phyloP scores from a whole-genome alignment of 345 rosid genomes.

The Populus alba region DNA sequence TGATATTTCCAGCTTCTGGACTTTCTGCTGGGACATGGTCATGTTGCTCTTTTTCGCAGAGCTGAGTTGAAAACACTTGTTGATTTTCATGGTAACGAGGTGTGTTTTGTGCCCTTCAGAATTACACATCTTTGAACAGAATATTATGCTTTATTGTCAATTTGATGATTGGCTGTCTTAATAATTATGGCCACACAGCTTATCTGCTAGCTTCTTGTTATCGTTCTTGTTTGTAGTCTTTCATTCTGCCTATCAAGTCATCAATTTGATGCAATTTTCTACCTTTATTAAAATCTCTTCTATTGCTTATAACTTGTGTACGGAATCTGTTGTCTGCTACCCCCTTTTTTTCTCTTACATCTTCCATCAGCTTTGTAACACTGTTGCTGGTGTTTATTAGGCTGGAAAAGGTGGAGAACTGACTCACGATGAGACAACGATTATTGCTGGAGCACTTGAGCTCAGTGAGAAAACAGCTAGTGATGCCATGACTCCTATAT shows the following conservation, averaged over 20 bases:
- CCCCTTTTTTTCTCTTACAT: no score
- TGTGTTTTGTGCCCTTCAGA: constrained; percentile 22
- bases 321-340: not conserved
- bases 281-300: not conserved
- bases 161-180: not conserved
- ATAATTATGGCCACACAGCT: not conserved
- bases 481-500: constrained; percentile 88
- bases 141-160: not conserved
- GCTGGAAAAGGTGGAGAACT: constrained; percentile 99
- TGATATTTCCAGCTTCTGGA: constrained; percentile 63
- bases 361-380: not conserved
- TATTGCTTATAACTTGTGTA: not conserved
- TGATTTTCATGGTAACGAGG: constrained; percentile 92
- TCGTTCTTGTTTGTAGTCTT: not conserved
- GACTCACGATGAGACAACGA: constrained; percentile 96
- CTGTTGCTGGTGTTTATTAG: constrained; percentile 30
- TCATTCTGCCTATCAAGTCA: not conserved
- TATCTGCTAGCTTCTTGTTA: not conserved
- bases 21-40: constrained; percentile 79
- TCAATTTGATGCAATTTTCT: not conserved
- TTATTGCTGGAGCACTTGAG: constrained; percentile 98
- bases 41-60: constrained; percentile 90
- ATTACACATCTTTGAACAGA: not conserved
- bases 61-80: constrained; percentile 99
- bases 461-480: constrained; percentile 79